Evolutionary conservation across 805 yeast genomes (phyloP).

Genomic region (Ogataea allantospora): DNA sequence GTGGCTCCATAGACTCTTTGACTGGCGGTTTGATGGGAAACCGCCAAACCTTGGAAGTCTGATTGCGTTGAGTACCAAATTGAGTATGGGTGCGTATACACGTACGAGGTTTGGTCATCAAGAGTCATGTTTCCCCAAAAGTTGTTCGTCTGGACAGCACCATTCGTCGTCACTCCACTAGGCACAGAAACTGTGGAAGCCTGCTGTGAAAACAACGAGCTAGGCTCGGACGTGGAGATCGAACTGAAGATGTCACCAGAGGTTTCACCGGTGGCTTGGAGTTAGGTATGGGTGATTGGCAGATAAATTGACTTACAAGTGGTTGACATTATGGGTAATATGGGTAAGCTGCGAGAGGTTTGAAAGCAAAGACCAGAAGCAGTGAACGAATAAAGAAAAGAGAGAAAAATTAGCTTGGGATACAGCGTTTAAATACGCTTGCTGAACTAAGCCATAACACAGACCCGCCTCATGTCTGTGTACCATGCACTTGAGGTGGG

Average conservation of each 20-base stretch:
- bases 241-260: slow-evolving; percentile 41
- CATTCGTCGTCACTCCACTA: slow-evolving; percentile 19
- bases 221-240: slow-evolving; percentile 45
- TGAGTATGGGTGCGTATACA: slow-evolving; percentile 77
- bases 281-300: neutral
- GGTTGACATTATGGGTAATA: slow-evolving; percentile 1
- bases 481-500: no score
- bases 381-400: slow-evolving; percentile 3
- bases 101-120: slow-evolving; percentile 60
- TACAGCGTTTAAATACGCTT: slow-evolving; percentile 7
- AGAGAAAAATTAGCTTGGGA: slow-evolving; percentile 2
- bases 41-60: slow-evolving; percentile 54
- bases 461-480: no score
- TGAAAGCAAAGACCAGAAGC: slow-evolving; percentile 10
- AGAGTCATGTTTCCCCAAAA: slow-evolving; percentile 69
- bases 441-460: neutral
- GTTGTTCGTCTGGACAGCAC: slow-evolving; percentile 64
- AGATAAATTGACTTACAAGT: slow-evolving; percentile 4
- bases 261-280: slow-evolving; percentile 20
- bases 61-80: slow-evolving; percentile 55
- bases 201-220: slow-evolving; percentile 37
- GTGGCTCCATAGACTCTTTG: slow-evolving; percentile 67
- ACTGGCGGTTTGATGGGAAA: slow-evolving; percentile 55
- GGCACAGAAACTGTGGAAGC: slow-evolving; percentile 28
- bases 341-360: neutral